These are phyloP conservation scores for Thecaphora frezii DNA, from an alignment of 1,284 basidiomycete genomes.

Conservation along the genomic window DNA sequence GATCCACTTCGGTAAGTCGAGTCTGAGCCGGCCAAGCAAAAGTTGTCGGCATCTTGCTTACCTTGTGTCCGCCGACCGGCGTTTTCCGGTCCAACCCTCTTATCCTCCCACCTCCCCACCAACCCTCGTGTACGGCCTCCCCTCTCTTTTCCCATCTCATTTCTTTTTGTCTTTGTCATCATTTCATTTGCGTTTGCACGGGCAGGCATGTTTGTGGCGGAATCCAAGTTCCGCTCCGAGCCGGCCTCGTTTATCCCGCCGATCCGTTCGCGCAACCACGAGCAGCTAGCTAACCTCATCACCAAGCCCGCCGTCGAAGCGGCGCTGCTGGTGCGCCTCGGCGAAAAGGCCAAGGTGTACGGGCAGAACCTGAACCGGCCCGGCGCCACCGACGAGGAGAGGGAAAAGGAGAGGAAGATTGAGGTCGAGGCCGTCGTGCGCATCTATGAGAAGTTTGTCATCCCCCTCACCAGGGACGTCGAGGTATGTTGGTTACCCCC, in stretches of 20 bases:
- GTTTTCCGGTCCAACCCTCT: too few species aligned
- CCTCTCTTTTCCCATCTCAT: too few species aligned
- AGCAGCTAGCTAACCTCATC: conserved; percentile 74
- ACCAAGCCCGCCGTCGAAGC: conserved; percentile 94
- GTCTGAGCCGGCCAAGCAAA: background rate
- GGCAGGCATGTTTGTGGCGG: conserved; percentile 96
- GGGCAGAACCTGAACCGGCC: conserved; percentile 76
- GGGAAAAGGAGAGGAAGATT: conserved; percentile 67
- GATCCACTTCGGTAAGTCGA: conserved; percentile 85
- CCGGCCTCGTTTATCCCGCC: conserved; percentile 88
- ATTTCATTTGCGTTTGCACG: too few species aligned
- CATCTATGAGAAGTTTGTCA: conserved; percentile 90
- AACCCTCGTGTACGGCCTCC: too few species aligned
- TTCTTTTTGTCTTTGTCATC: too few species aligned
- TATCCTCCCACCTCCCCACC: too few species aligned
- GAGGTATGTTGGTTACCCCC: conserved; percentile 69
- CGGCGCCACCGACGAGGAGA: conserved; percentile 16
- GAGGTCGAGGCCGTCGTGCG: conserved; percentile 89
- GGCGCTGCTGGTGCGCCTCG: conserved; percentile 79
- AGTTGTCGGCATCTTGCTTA: too few species aligned
- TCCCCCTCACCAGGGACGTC: conserved; percentile 94
- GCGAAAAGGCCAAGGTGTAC: conserved; percentile 89
- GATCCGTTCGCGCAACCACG: conserved; percentile 77
- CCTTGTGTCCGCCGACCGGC: too few species aligned
- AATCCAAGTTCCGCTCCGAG: conserved; percentile 85